Conservation (phyloP, 148 eudicot genomes). For the Diospyros kaki region DNA sequence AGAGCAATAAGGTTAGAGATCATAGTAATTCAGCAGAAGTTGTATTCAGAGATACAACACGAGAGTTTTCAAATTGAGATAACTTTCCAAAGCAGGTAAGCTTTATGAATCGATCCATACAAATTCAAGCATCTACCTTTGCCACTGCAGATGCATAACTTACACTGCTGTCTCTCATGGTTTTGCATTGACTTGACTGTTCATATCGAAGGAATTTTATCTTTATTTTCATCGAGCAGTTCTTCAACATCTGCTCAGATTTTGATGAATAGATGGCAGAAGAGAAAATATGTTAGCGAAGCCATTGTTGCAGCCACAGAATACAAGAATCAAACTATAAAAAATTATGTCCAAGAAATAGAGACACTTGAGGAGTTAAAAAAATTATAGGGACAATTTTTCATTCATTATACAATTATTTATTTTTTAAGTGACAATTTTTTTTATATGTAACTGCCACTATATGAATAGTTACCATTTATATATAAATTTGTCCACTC, state of each 20-base stretch:
- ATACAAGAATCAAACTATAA: neutral
- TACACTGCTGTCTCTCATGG: constrained; percentile 90
- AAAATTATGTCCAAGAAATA: neutral
- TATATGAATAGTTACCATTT: too few relatives aligned
- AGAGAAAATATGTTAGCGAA: neutral
- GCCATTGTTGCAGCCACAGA: neutral
- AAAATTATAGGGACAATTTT: neutral
- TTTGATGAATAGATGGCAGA: neutral
- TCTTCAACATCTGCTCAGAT: constrained; percentile 67
- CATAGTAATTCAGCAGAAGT: too few relatives aligned
- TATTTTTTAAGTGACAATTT: too few relatives aligned
- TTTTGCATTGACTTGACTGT: constrained; percentile 94
- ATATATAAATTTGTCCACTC: too few relatives aligned
- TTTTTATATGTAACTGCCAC: too few relatives aligned
- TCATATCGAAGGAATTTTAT: constrained; percentile 82
- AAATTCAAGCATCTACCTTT: constrained; percentile 40
- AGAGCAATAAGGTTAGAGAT: too few relatives aligned
- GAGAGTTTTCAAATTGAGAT: too few relatives aligned
- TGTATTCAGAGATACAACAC: too few relatives aligned
- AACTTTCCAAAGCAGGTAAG: too few relatives aligned
- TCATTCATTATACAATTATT: too few relatives aligned
- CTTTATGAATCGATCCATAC: neutral
- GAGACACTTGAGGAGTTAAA: neutral
- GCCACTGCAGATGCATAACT: constrained; percentile 98
- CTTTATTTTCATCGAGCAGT: constrained; percentile 68